These are phyloP conservation scores for Claviceps humidiphila DNA, from an alignment of 2,329 filamentous ascomycete genomes.

Conservation along the genomic window DNA sequence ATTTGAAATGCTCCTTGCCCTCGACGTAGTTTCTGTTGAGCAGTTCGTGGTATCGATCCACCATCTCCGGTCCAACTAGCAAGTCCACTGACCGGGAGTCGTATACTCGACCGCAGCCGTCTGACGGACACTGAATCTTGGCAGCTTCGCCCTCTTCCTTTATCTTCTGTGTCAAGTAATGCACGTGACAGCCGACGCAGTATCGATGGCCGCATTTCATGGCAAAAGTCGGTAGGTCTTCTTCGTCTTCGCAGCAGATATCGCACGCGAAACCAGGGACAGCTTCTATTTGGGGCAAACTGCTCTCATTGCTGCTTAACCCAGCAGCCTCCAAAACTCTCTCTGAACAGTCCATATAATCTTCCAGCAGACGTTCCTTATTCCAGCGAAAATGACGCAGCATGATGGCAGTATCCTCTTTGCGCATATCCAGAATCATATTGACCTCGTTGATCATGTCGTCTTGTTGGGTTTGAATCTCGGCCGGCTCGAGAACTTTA, in stretches of 20 bases:
- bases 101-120: slow-evolving; percentile 78
- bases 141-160: slow-evolving; percentile 90
- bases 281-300: slow-evolving; percentile 53
- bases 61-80: slow-evolving; percentile 47
- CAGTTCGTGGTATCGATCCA: slow-evolving; percentile 62
- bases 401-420: slow-evolving; percentile 82
- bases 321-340: slow-evolving; percentile 76
- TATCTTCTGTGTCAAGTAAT: slow-evolving; percentile 88
- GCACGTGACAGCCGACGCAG: slow-evolving; percentile 81
- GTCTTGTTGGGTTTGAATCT: slow-evolving; percentile 78
- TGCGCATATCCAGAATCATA: slow-evolving; percentile 75
- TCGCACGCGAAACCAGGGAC: slow-evolving; percentile 76
- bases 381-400: slow-evolving; percentile 89
- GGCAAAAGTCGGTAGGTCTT: slow-evolving; percentile 68
- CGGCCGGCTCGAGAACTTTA: slow-evolving; percentile 64
- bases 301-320: slow-evolving; percentile 50
- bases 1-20: slow-evolving; percentile 88
- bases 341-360: slow-evolving; percentile 83
- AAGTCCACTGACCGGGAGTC: slow-evolving; percentile 80
- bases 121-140: slow-evolving; percentile 82
- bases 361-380: slow-evolving; percentile 85
- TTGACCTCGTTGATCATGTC: slow-evolving; percentile 82
- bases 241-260: slow-evolving; percentile 87
- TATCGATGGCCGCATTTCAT: slow-evolving; percentile 93
- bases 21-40: slow-evolving; percentile 93